Conservation (phyloP, 192 early-diverging fungal genomes). For the Irineochytrium annulatum region DNA sequence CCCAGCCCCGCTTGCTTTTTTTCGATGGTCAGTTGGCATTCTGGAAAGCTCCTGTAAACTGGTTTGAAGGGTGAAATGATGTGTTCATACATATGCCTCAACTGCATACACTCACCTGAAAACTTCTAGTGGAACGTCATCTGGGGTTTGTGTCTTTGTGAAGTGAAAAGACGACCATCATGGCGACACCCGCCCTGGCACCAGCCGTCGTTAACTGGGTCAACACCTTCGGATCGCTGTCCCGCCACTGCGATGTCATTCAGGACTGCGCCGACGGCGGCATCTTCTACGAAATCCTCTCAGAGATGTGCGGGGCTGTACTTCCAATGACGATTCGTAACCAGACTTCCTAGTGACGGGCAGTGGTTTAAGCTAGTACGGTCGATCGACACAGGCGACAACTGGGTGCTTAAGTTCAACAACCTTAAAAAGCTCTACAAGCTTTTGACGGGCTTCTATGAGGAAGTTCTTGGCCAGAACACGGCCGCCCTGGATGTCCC, state of each 20-base stretch:
- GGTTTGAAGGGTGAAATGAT: no score
- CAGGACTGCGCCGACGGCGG: conserved; percentile 77
- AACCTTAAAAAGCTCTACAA: conserved; percentile 88
- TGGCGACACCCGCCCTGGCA: no score
- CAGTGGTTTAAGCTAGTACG: conserved; percentile 84
- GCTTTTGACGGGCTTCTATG: conserved; percentile 78
- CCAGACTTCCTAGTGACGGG: conserved; percentile 58
- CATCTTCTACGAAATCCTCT: conserved; percentile 75
- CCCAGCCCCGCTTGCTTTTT: no score
- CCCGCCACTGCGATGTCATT: conserved; percentile 37
- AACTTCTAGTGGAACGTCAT: no score
- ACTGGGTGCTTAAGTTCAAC: conserved; percentile 94
- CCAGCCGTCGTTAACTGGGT: no score
- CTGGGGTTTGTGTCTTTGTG: no score
- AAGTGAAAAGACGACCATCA: no score
- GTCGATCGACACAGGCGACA: conserved; percentile 71
- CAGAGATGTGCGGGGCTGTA: conserved; percentile 68
- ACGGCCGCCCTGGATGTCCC: conserved; percentile 57
- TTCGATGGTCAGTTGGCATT: no score
- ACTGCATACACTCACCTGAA: no score
- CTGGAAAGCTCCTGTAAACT: no score
- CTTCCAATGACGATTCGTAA: background rate
- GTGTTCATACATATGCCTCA: no score
- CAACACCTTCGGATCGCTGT: conserved; percentile 59
- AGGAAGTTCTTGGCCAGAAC: conserved; percentile 75